Evolutionary conservation across 1,284 basidiomycete species (phyloP), one percentile per base, ranked within the genome.

Genomic region (Puccinia triticina): DNA sequence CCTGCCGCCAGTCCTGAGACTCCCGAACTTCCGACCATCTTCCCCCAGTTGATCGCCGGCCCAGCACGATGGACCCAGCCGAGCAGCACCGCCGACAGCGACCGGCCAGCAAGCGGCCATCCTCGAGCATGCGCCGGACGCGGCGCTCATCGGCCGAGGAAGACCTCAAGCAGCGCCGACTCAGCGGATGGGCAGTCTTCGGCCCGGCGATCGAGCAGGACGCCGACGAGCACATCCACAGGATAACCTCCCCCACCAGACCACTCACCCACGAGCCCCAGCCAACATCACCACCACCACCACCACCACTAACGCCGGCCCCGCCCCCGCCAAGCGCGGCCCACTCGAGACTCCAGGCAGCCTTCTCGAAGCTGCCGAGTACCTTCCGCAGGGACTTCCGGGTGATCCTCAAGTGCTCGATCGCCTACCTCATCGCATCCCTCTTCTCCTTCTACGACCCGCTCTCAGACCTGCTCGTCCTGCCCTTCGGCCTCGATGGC

Each of bases 351-450:
- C n/a, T n/a, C n/a, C n/a, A 71, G 12, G 37, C 26, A 32, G 32
- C 29, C 43, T 12, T 48, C 14, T 43, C 21, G 18, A 2, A 26
- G 26, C 59, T 74, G 10, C 79, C 79, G 3, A 66, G 23, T 16
- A 57, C 66, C 32, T 66, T 81, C 59, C 12, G 57, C 23, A 57
- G 43, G 29, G 12, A 72, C 55, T 90, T 91, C 83, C 90, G 90
- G 61, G 93, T 93, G 86, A 91, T 98, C 72, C 87, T 95, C 85
- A 98, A 98, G 88, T 99, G 96, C 87, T 91, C 92, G 0, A 89
- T 98, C 14, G 93, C 96, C 0, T 99, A 99, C 87, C 91, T 95
- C 83, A 88, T 98, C 83, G 95, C 91, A 2, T 95, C 94, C 0
- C 89, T 98, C 14, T 98, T 98, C 89, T 98, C 96, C 0, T 98